phyloP scores from a whole-genome alignment of 148 eudicot species.

The Mesembryanthemum crystallinum region DNA sequence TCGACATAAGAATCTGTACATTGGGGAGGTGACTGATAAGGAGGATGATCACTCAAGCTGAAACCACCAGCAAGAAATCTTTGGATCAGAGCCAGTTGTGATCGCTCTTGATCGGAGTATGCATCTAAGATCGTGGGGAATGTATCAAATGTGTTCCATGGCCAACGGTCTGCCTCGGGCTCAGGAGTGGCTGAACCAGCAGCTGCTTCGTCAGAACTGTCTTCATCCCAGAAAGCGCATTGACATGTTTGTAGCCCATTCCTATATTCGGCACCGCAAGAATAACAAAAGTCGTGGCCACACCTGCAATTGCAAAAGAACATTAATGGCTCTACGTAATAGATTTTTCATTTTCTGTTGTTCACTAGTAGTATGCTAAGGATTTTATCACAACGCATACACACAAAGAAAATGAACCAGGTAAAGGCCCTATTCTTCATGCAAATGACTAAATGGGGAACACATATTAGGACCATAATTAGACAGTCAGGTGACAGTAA shows the following conservation, averaged over 20 bases:
- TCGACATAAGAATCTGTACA: constrained; percentile 72
- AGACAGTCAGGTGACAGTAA: not conserved
- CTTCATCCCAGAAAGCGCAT: constrained; percentile 63
- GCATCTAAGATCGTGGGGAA: constrained; percentile 65
- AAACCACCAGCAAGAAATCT: constrained; percentile 82
- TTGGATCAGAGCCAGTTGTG: constrained; percentile 83
- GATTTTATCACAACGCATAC: not conserved
- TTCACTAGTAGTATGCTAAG: not conserved
- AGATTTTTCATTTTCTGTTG: not conserved
- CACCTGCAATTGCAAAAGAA: constrained; percentile 39
- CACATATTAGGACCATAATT: not conserved
- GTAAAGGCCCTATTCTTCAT: not conserved
- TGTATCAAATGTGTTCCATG: constrained; percentile 67
- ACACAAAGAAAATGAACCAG: not conserved
- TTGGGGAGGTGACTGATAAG: constrained; percentile 58
- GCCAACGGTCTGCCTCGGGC: constrained; percentile 62
- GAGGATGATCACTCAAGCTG: constrained; percentile 57
- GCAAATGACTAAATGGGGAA: not conserved
- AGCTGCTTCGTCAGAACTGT: constrained; percentile 29
- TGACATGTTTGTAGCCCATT: constrained; percentile 57
- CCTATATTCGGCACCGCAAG: constrained; percentile 64
- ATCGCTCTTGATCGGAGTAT: constrained; percentile 82
- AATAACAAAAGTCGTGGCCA: constrained; percentile 76
- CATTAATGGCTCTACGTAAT: not conserved
- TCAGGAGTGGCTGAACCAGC: constrained; percentile 38